Base-by-base conservation (phyloP, 441 rosid species). In the Euphorbia corollata region DNA sequence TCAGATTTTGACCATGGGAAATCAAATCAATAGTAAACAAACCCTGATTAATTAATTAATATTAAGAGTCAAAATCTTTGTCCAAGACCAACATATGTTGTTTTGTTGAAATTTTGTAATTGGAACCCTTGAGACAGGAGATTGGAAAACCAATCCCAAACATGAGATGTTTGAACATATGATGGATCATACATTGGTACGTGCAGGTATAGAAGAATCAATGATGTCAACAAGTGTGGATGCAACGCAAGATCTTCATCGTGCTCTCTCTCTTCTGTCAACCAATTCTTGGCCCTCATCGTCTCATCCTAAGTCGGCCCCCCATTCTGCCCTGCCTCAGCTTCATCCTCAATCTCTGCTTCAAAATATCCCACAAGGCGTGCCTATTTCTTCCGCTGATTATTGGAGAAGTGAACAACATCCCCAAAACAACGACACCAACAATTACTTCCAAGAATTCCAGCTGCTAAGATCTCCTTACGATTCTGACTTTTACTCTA, bases 221-320 rank as follows among this genome's bases (percentile, higher is more conserved):
- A 70, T 78, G 57, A 71, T 86, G 73, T 79, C 94, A 55, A 71
- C 84, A 72, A 79, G 76, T 56, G 74, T 74, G 82, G 87, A 82
- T 69, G 75, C 75, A 18, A 59, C 90, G 18, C 91, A 81, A 73
- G 86, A 87, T 70, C 68, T 82, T 80, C 91, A 85, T 62, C 84
- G 92, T 88, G 98, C 96, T 90, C 98, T 90, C 98, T 92, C 97
- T 92, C 97, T 92, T 92, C 96, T 92, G 98, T 92, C 98, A 92
- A 84, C 85, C 62, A 84, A 78, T 70, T 77, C 91, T 34, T 81
- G 84, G 82, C 81, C 77, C 60, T 74, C 86, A 16, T 6, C 32
- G 32, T 65, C 79, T 59, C 81, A 79, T 71, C 86, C 85, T 60
- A 86, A 78, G 77, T 72, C 76, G 6, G 18, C 22, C 54, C 0